Evolutionary conservation across 192 early-diverging fungal genomes (phyloP).

Genomic region (Podila verticillata): DNA sequence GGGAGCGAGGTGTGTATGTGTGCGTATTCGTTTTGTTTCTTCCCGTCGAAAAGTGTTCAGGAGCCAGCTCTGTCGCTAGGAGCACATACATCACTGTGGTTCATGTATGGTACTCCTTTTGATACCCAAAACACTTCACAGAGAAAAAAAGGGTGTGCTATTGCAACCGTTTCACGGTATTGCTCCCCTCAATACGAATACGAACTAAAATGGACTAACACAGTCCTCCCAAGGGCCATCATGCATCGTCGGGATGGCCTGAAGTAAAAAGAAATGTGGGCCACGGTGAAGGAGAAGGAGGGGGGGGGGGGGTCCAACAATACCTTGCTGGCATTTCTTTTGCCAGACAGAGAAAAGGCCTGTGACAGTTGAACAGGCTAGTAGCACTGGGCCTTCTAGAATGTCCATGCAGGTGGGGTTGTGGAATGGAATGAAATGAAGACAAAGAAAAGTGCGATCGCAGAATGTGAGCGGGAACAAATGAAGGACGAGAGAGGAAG

Average conservation of each 20-base stretch:
- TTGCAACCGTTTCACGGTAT: conserved; percentile 3
- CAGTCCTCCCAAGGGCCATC: background rate
- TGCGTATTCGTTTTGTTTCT: no score
- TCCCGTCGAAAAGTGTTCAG: background rate
- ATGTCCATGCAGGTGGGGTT: conserved; percentile 32
- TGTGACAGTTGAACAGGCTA: conserved; percentile 34
- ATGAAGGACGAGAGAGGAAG: background rate
- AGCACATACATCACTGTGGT: background rate
- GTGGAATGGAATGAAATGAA: background rate
- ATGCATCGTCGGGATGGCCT: background rate
- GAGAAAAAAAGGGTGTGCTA: background rate
- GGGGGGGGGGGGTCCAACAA: background rate
- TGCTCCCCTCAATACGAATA: background rate
- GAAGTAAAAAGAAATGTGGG: background rate
- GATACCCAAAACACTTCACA: background rate
- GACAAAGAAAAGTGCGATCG: background rate
- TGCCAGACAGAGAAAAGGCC: conserved; percentile 30
- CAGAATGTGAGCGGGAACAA: background rate
- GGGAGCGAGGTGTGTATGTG: no score
- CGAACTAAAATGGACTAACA: background rate
- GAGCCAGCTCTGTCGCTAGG: background rate
- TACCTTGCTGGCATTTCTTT: conserved; percentile 45
- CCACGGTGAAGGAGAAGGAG: background rate
- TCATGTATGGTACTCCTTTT: background rate
- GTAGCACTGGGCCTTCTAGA: conserved; percentile 38